Evolutionary conservation across 495 filamentous ascomycete genomes (phyloP).

Genomic region (Xylaria palmicola): DNA sequence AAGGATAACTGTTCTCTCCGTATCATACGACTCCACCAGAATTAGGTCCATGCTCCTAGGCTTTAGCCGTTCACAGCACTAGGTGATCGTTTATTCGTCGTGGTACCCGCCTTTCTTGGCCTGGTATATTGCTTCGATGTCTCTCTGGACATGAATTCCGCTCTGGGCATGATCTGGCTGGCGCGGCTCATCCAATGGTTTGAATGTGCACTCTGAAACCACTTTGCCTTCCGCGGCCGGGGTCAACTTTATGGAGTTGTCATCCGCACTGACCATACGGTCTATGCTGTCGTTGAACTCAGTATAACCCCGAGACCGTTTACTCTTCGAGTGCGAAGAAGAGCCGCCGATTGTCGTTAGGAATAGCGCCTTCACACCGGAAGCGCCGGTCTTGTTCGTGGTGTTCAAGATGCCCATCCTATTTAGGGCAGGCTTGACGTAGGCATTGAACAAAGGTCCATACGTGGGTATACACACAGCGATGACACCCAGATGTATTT

Average conservation of each 20-base stretch:
- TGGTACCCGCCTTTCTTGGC: neutral
- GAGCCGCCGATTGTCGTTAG: slow-evolving; percentile 6
- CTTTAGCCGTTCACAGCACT: neutral
- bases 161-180: neutral
- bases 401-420: slow-evolving; percentile 14
- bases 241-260: neutral
- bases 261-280: neutral
- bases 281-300: neutral
- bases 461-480: slow-evolving; percentile 14
- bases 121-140: slow-evolving; percentile 7
- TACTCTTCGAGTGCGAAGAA: neutral
- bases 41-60: neutral
- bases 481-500: slow-evolving; percentile 12
- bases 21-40: neutral
- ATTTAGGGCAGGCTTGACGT: slow-evolving; percentile 4
- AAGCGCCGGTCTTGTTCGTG: neutral
- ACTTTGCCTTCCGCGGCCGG: neutral
- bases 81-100: neutral
- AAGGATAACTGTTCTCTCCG: neutral
- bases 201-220: slow-evolving; percentile 1
- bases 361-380: neutral
- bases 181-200: neutral
- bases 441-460: slow-evolving; percentile 17
- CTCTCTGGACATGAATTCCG: slow-evolving; percentile 7
- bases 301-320: neutral